A percentile compares a stretch with the other conserved stretches of the same genome.
These are phyloP conservation scores for Capsicum pubescens DNA, from an alignment of 257 asterid genomes.

Conservation along the genomic window DNA sequence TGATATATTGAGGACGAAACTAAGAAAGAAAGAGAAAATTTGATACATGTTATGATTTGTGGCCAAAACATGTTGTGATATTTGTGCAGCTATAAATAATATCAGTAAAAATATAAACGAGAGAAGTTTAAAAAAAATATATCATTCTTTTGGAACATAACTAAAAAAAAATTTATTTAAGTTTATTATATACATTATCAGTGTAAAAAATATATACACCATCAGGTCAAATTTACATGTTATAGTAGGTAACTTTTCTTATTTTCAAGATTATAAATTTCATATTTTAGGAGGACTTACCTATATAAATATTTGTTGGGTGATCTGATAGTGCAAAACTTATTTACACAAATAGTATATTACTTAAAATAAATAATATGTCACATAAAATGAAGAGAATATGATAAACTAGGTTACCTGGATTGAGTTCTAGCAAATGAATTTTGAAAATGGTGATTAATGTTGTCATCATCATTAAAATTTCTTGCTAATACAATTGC, in stretches of 20 bases:
- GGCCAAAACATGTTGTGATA: not conserved
- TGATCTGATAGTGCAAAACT: not conserved
- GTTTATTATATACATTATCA: too few species aligned
- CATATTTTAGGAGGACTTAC: not conserved
- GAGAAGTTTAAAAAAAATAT: not conserved
- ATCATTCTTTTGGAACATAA: not conserved
- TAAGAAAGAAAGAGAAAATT: too few species aligned
- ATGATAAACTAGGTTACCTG: not conserved
- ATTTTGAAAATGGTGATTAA: not conserved
- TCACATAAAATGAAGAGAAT: not conserved
- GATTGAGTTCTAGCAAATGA: not conserved
- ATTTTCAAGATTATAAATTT: accelerated
- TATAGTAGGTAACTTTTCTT: not conserved
- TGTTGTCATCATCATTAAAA: slow-evolving; percentile 18
- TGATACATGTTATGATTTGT: not conserved
- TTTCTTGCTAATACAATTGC: slow-evolving; percentile 53
- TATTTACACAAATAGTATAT: not conserved
- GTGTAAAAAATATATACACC: too few species aligned
- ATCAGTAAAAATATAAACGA: not conserved
- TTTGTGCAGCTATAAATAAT: not conserved
- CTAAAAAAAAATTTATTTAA: too few species aligned
- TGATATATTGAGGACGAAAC: too few species aligned
- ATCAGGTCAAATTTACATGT: not conserved
- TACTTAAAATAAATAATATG: not conserved
- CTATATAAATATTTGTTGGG: not conserved